phyloP scores from a whole-genome alignment of 192 early-diverging fungal genomes.

The Funneliformis geosporum region DNA sequence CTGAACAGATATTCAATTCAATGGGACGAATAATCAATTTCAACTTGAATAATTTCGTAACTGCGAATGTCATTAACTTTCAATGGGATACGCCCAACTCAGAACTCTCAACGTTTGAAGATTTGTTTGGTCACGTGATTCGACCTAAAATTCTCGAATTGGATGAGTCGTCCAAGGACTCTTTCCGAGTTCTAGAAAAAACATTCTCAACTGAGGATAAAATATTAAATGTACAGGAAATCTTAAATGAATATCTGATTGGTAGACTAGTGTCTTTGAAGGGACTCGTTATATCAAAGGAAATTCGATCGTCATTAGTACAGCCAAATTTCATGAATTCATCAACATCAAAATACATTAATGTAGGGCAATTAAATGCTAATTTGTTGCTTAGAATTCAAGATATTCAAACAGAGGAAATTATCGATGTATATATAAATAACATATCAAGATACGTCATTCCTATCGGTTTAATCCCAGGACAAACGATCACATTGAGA shows the following conservation, averaged over 20 bases:
- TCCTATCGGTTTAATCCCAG: background rate
- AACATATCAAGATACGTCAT: background rate
- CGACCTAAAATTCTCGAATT: background rate
- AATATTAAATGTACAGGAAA: background rate
- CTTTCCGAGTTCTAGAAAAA: background rate
- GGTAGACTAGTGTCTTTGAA: background rate
- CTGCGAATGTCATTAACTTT: background rate
- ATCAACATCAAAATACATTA: background rate
- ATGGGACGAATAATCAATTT: background rate
- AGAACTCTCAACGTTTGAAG: background rate
- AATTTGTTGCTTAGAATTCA: constrained; percentile 7
- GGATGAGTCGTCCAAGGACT: too few relatives aligned
- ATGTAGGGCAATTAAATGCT: background rate
- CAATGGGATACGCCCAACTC: background rate
- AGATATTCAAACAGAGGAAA: background rate
- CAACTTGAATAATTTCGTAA: background rate
- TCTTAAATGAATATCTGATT: background rate
- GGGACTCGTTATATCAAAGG: background rate
- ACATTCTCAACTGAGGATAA: background rate
- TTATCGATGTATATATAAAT: background rate
- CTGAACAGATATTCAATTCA: background rate
- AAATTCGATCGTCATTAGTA: background rate
- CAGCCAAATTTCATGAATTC: background rate
- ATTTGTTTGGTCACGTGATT: background rate
- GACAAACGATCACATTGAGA: background rate